These are phyloP conservation scores for Paracamarosporium sp. DNA, from an alignment of 2,329 filamentous ascomycete species.

Conservation along the genomic window DNA sequence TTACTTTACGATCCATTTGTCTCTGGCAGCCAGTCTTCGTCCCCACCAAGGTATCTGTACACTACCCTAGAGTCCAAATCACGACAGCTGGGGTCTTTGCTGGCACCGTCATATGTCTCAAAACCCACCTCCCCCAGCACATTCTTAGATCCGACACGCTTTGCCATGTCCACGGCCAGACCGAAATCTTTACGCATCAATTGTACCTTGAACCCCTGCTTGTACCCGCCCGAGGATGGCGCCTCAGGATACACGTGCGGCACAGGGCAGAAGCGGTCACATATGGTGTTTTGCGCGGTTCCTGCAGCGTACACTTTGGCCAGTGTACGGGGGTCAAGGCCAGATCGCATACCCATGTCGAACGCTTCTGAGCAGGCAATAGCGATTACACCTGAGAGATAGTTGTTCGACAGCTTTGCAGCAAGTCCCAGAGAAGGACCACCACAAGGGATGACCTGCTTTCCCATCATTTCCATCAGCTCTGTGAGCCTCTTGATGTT, in stretches of 20 bases:
- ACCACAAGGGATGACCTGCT: slow-evolving; percentile 62
- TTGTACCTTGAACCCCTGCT: slow-evolving; percentile 65
- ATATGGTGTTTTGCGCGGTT: slow-evolving; percentile 60
- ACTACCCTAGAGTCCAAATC: slow-evolving; percentile 65
- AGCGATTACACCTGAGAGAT: slow-evolving; percentile 64
- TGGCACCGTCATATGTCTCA: slow-evolving; percentile 59
- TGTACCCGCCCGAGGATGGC: slow-evolving; percentile 57
- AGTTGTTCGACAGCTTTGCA: slow-evolving; percentile 68
- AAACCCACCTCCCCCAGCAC: slow-evolving; percentile 59
- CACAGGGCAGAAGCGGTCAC: slow-evolving; percentile 60
- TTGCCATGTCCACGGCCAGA: slow-evolving; percentile 62
- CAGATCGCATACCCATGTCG: slow-evolving; percentile 65
- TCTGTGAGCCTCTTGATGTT: slow-evolving; percentile 53
- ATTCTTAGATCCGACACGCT: slow-evolving; percentile 57
- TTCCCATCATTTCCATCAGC: slow-evolving; percentile 61
- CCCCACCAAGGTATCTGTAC: slow-evolving; percentile 62
- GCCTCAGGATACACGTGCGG: slow-evolving; percentile 58
- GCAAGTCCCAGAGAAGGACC: slow-evolving; percentile 62
- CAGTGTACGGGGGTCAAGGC: slow-evolving; percentile 62
- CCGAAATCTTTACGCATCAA: slow-evolving; percentile 67
- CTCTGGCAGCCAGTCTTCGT: slow-evolving; percentile 56
- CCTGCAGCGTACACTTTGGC: slow-evolving; percentile 59
- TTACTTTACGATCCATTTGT: slow-evolving; percentile 19
- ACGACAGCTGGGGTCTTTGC: slow-evolving; percentile 58
- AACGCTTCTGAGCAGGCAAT: slow-evolving; percentile 66